A percentile compares a stretch with the other conserved stretches of the same genome.
Conservation (phyloP, 2,329 filamentous ascomycete species). For the Cryoendolithus antarcticus region DNA sequence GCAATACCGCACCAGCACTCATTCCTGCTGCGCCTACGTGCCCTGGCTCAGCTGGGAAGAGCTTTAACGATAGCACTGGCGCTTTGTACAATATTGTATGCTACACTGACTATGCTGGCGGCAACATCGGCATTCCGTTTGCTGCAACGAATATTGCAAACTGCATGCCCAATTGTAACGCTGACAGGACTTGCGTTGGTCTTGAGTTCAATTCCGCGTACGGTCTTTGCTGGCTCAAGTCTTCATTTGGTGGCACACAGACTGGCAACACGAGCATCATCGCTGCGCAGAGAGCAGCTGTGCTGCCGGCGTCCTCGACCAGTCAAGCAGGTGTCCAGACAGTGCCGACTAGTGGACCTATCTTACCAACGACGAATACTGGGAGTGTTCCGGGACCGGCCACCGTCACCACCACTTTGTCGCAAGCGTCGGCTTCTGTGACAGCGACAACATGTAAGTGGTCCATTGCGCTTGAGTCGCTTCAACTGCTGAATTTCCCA, state of each 20-base stretch:
- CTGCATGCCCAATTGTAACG: conserved; percentile 12
- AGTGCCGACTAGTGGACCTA: not conserved
- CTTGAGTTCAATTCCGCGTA: conserved; percentile 8
- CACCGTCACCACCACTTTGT: conserved; percentile 3
- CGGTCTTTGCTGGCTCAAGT: conserved; percentile 12
- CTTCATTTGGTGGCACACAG: conserved; percentile 9
- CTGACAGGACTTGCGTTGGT: conserved; percentile 10
- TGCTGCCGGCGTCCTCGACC: not conserved
- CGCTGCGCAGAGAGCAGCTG: conserved; percentile 5
- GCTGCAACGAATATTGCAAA: conserved; percentile 7
- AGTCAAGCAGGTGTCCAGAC: not conserved
- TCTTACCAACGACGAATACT: too few relatives aligned
- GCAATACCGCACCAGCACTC: conserved; percentile 1
- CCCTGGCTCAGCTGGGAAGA: conserved; percentile 9
- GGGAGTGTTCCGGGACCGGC: not conserved
- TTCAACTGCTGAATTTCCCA: not conserved
- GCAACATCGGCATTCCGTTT: conserved; percentile 8
- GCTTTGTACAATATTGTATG: conserved; percentile 11
- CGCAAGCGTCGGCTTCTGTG: too few relatives aligned
- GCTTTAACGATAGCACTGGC: conserved; percentile 10
- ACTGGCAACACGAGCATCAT: conserved; percentile 7
- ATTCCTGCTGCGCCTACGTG: conserved; percentile 7
- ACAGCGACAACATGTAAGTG: too few relatives aligned
- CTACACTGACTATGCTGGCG: conserved; percentile 9
- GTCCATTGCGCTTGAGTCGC: too few relatives aligned